Conservation (phyloP, 129 eudicot genomes). For the Mikania micrantha region DNA sequence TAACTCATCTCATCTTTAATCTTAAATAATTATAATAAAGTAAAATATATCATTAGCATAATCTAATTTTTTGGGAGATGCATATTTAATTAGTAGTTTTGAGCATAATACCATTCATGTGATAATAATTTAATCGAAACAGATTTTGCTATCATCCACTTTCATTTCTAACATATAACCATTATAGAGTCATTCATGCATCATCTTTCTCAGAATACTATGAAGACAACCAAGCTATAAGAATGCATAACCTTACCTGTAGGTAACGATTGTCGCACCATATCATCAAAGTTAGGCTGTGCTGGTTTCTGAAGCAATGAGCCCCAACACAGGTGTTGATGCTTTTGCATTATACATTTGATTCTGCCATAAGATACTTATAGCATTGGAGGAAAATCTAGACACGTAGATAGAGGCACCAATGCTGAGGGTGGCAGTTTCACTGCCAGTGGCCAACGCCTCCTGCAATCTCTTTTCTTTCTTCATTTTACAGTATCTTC, state of each 20-base stretch:
- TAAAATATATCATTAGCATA: too few relatives aligned
- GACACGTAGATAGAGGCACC: conserved; percentile 61
- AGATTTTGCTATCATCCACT: not conserved
- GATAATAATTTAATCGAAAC: not conserved
- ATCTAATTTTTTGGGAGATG: too few relatives aligned
- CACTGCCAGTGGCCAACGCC: conserved; percentile 31
- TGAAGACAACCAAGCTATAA: not conserved
- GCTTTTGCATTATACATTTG: not conserved
- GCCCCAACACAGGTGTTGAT: conserved; percentile 13
- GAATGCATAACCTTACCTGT: not conserved
- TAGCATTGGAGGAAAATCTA: conserved; percentile 51
- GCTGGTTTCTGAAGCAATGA: conserved; percentile 39
- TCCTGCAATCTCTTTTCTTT: conserved; percentile 28
- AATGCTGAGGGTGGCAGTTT: conserved; percentile 38
- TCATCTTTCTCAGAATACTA: not conserved
- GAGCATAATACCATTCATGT: not conserved
- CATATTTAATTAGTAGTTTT: not conserved
- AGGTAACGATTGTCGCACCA: not conserved
- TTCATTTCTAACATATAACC: not conserved
- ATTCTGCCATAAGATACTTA: conserved; percentile 32
- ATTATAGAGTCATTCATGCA: not conserved
- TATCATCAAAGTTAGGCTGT: conserved; percentile 51
- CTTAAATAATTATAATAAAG: too few relatives aligned
- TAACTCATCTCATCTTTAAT: too few relatives aligned
- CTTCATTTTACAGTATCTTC: conserved; percentile 39